phyloP scores from a whole-genome alignment of 1,139 yeast genomes.

The Debaryomyces udenii region DNA sequence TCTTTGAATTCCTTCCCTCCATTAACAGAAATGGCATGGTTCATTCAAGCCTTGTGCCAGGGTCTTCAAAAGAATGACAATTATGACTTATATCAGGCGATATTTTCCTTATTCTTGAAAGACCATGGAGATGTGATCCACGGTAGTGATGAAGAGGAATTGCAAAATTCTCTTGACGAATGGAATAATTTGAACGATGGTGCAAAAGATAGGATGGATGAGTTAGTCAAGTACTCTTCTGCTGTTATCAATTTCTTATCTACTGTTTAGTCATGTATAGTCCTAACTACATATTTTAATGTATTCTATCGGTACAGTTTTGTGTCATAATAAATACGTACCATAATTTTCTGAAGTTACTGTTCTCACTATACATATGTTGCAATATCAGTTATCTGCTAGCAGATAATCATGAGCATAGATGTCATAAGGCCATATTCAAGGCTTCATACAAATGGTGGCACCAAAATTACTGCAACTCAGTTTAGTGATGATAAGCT shows the following conservation, averaged over 20 bases:
- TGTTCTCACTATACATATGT: neutral
- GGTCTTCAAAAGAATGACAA: conserved; percentile 63
- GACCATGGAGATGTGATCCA: conserved; percentile 84
- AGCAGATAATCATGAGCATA: conserved; percentile 25
- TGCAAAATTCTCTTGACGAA: conserved; percentile 46
- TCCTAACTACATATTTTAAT: conserved; percentile 9
- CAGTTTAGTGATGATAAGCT: conserved; percentile 23
- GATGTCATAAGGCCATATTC: conserved; percentile 37
- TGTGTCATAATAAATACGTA: conserved; percentile 7
- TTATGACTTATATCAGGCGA: conserved; percentile 75
- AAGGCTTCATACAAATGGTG: conserved; percentile 29
- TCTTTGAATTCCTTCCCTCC: conserved; percentile 71
- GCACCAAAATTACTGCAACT: conserved; percentile 29
- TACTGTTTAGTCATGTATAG: conserved; percentile 27
- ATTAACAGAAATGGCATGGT: conserved; percentile 62
- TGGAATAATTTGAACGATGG: conserved; percentile 53
- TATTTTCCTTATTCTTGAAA: conserved; percentile 72
- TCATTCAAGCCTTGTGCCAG: conserved; percentile 63
- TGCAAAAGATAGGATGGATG: conserved; percentile 59
- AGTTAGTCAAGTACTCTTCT: conserved; percentile 76
- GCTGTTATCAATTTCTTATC: conserved; percentile 73
- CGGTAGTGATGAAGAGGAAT: conserved; percentile 36
- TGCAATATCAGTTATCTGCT: neutral
- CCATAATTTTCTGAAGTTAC: too few species aligned
- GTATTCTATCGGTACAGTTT: conserved; percentile 10